Evolutionary conservation across 257 asterid species (phyloP).

Genomic region (Asclepias syriaca): DNA sequence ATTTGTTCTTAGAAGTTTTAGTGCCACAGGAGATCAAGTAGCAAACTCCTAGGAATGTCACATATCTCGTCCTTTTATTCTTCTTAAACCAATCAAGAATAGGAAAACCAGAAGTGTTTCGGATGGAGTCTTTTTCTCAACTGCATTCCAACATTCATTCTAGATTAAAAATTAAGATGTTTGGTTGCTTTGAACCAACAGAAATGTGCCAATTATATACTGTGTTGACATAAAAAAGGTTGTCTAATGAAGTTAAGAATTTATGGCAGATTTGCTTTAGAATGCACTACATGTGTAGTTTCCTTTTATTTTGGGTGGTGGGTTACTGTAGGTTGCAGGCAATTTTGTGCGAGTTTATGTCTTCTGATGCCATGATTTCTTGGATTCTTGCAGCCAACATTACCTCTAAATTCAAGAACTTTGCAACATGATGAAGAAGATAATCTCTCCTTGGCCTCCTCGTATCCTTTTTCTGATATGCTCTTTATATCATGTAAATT

Average conservation of each 20-base stretch:
- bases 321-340: not conserved
- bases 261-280: slow-evolving; percentile 27
- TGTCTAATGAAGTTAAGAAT: slow-evolving; percentile 21
- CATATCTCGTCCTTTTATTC: not conserved
- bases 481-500: not conserved
- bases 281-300: not conserved
- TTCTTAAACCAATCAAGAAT: not conserved
- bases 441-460: slow-evolving; percentile 74
- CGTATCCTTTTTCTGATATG: slow-evolving; percentile 52
- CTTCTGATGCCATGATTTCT: slow-evolving; percentile 25
- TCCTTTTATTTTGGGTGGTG: not conserved
- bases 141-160: too few relatives aligned
- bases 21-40: not conserved
- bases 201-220: not conserved
- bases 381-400: slow-evolving; percentile 35
- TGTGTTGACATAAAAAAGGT: not conserved
- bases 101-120: not conserved
- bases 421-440: slow-evolving; percentile 57
- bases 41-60: not conserved
- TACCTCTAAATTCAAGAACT: slow-evolving; percentile 37
- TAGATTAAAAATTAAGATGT: not conserved
- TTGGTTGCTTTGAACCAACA: not conserved
- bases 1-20: not conserved
- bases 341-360: too few relatives aligned
- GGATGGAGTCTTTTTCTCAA: not conserved